A percentile compares a stretch with the other conserved stretches of the same genome.
phyloP scores from a whole-genome alignment of 1,284 basidiomycete genomes.

The Bondarzewia mesenterica region DNA sequence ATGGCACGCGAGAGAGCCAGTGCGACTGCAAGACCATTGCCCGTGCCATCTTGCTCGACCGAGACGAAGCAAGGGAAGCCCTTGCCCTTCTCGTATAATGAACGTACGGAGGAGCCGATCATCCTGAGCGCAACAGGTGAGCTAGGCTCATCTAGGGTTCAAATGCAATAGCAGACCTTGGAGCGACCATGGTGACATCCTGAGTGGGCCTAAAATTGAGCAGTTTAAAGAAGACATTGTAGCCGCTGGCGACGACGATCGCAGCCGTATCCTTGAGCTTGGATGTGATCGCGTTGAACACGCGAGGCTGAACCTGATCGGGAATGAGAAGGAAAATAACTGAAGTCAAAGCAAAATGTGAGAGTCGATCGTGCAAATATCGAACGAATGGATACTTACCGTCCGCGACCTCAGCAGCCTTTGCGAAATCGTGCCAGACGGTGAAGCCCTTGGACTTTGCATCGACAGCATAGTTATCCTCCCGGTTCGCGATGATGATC shows the following conservation, averaged over 20 bases:
- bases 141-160: background rate
- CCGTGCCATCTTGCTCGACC: conserved; percentile 53
- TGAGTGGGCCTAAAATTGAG: conserved; percentile 47
- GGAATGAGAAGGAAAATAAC: conserved; percentile 56
- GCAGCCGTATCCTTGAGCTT: conserved; percentile 39
- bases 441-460: conserved; percentile 49
- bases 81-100: conserved; percentile 49
- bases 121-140: conserved; percentile 29
- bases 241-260: conserved; percentile 56
- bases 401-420: conserved; percentile 49
- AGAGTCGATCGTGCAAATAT: background rate
- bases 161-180: conserved; percentile 29
- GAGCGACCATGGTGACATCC: conserved; percentile 61
- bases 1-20: conserved; percentile 50
- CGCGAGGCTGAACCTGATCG: conserved; percentile 53
- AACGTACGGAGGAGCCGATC: conserved; percentile 59
- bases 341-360: conserved; percentile 14
- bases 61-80: conserved; percentile 63
- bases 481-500: conserved; percentile 51
- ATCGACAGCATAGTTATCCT: conserved; percentile 48
- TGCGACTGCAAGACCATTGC: conserved; percentile 36
- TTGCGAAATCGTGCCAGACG: conserved; percentile 48
- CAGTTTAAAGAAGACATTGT: conserved; percentile 57
- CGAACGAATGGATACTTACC: conserved; percentile 22
- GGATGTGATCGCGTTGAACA: conserved; percentile 51